A percentile compares a stretch with the other conserved stretches of the same genome.
Evolutionary conservation across 2,329 filamentous ascomycete genomes (phyloP).

Genomic region (Ceratocystis cacaofunesta): DNA sequence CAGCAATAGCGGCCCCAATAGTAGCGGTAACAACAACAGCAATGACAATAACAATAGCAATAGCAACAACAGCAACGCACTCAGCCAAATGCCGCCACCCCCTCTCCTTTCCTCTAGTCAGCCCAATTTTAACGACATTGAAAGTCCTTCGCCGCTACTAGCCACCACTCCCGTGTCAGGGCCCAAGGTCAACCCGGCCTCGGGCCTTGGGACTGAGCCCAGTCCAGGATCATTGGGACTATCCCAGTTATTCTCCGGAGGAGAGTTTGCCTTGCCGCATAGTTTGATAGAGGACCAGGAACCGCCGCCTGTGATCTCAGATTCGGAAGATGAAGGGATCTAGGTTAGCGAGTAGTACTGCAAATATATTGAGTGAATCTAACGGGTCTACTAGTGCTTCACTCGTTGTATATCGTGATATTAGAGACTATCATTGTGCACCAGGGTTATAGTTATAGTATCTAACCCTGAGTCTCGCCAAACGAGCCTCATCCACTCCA

Average conservation of each 20-base stretch:
- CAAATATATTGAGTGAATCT: no score
- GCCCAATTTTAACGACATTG: constrained; percentile 19
- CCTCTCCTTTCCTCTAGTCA: constrained; percentile 18
- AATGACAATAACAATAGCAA: background rate
- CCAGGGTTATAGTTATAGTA: background rate
- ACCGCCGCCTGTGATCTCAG: constrained; percentile 25
- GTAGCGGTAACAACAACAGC: background rate
- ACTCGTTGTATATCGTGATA: background rate
- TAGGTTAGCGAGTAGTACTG: background rate
- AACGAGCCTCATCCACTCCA: background rate
- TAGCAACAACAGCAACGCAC: background rate
- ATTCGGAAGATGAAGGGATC: constrained; percentile 24
- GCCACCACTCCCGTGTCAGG: background rate
- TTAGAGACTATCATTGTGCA: background rate
- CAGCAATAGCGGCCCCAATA: background rate
- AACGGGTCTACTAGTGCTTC: no score
- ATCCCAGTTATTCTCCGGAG: constrained; percentile 36
- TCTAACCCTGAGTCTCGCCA: background rate
- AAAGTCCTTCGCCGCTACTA: constrained; percentile 18
- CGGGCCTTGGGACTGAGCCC: constrained; percentile 2
- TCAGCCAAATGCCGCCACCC: constrained; percentile 7
- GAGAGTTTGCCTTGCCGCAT: constrained; percentile 35
- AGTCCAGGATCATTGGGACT: constrained; percentile 20
- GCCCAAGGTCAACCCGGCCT: background rate
- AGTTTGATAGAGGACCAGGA: constrained; percentile 28